Percentiles rank a stretch among this genome's conserved stretches.
Conservation (phyloP, 2,329 filamentous ascomycete genomes). For the Drechslerella dactyloides region DNA sequence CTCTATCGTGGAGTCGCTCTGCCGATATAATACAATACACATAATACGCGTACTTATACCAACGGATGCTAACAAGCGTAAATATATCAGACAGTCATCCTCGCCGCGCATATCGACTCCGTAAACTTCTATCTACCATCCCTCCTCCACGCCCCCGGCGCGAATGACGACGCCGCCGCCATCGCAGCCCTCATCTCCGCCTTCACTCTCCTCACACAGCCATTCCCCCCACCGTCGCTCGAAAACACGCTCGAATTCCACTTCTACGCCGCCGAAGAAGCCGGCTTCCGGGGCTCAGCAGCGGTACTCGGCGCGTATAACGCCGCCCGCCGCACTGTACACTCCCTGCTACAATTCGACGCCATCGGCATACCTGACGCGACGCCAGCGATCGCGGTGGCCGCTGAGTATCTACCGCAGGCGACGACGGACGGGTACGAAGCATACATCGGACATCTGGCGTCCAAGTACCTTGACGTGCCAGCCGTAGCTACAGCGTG, state of each 20-base stretch:
- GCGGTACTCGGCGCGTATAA: conserved; percentile 58
- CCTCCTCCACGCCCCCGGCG: conserved; percentile 81
- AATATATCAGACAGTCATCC: conserved; percentile 76
- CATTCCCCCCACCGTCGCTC: conserved; percentile 64
- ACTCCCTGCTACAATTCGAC: conserved; percentile 61
- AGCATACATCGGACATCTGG: conserved; percentile 58
- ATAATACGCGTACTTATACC: background rate
- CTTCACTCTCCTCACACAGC: conserved; percentile 1
- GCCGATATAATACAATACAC: conserved; percentile 51
- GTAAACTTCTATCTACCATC: conserved; percentile 90
- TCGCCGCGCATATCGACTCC: conserved; percentile 90
- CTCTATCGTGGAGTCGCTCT: too few relatives aligned
- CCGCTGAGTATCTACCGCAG: conserved; percentile 59
- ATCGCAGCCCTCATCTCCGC: conserved; percentile 80
- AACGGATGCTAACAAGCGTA: conserved; percentile 57
- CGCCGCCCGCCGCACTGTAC: conserved; percentile 56
- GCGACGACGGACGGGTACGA: conserved; percentile 54
- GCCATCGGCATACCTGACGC: conserved; percentile 57
- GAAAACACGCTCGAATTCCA: conserved; percentile 96
- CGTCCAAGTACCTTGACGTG: conserved; percentile 58
- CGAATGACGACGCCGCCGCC: conserved; percentile 88
- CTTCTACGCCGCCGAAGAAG: conserved; percentile 91
- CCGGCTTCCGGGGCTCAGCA: conserved; percentile 72
- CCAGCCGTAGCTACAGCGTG: conserved; percentile 65
- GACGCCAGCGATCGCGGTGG: conserved; percentile 56